phyloP scores from a whole-genome alignment of 1,139 yeast species.

The Tardiomyces depauwii region DNA sequence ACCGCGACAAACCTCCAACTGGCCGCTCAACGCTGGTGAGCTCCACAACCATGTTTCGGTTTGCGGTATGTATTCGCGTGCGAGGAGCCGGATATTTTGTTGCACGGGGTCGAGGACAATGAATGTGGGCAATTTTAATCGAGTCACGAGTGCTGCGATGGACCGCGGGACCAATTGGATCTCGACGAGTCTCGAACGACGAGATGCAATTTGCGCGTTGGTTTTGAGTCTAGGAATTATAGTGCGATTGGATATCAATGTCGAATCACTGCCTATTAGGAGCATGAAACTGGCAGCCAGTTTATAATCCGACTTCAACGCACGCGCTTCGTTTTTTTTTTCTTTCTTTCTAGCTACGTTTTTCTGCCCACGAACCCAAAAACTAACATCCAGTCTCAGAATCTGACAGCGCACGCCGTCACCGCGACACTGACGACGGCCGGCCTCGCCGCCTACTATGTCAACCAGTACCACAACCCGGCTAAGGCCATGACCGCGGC shows the following conservation, averaged over 20 bases:
- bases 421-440: slow-evolving; percentile 1
- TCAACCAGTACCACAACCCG: slow-evolving; percentile 30
- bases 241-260: no score
- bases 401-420: not conserved
- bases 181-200: no score
- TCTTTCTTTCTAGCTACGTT: not conserved
- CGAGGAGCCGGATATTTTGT: not conserved
- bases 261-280: no score
- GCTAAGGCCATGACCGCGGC: slow-evolving; percentile 98
- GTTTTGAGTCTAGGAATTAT: no score
- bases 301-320: no score
- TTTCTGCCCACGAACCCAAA: not conserved
- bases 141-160: no score
- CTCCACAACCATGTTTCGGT: not conserved
- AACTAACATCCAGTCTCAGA: not conserved
- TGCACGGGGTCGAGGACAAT: no score
- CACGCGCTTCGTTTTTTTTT: no score
- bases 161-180: no score
- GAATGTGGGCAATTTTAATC: no score
- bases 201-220: no score
- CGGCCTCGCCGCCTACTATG: slow-evolving; percentile 1
- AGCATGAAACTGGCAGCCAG: no score
- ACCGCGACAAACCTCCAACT: not conserved
- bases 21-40: not conserved
- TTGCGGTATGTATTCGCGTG: not conserved